phyloP scores from a whole-genome alignment of 2,329 filamentous ascomycete genomes.

The Nothomitra cinnamomea region DNA sequence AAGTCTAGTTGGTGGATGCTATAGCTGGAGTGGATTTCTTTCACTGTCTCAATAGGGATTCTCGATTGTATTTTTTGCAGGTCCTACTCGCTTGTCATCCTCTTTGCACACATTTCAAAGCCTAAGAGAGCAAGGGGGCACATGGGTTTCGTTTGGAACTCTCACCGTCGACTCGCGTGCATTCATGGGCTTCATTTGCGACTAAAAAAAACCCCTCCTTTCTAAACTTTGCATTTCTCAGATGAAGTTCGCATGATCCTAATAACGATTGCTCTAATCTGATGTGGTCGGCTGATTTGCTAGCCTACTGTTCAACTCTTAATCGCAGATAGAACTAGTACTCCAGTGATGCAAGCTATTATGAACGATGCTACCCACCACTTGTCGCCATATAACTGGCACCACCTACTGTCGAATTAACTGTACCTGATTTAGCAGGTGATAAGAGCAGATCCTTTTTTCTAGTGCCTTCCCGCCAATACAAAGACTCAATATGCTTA shows the following conservation, averaged over 20 bases:
- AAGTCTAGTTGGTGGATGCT: background rate
- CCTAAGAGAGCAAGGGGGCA: too few relatives aligned
- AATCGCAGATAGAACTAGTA: too few relatives aligned
- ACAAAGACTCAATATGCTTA: constrained; percentile 2
- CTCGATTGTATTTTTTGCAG: background rate
- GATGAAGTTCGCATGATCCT: background rate
- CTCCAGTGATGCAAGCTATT: too few relatives aligned
- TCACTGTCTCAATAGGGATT: constrained; percentile 2
- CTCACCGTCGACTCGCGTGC: too few relatives aligned
- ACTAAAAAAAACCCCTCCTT: background rate
- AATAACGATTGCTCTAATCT: background rate
- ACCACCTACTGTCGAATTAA: background rate
- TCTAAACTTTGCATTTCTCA: background rate
- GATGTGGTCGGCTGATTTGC: background rate
- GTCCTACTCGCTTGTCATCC: background rate
- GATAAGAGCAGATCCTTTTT: too few relatives aligned
- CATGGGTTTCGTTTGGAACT: too few relatives aligned
- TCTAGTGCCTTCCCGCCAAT: background rate
- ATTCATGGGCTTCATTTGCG: too few relatives aligned
- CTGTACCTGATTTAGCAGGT: background rate
- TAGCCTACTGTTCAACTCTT: too few relatives aligned
- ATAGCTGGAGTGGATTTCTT: background rate
- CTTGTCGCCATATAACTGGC: background rate
- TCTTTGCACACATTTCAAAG: background rate
- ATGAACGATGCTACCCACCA: background rate